These are phyloP conservation scores for Thalassiosira livingstoniorum DNA, from an alignment of 352 stramenopile genomes.

Conservation along the genomic window DNA sequence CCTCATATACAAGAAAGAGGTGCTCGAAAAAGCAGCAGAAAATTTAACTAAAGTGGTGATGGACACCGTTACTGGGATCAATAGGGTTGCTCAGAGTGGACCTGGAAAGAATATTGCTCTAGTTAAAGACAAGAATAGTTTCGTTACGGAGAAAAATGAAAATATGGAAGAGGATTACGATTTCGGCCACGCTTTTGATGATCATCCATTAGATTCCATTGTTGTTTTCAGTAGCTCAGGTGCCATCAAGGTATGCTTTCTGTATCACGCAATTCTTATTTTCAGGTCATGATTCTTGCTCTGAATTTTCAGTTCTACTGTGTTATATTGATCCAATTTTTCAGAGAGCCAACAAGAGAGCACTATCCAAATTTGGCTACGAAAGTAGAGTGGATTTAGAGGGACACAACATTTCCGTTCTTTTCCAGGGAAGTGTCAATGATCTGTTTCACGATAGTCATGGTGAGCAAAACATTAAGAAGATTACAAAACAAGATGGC, in stretches of 20 bases:
- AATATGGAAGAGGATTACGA: background rate
- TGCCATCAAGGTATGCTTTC: conserved; percentile 2
- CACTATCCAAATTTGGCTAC: conserved; percentile 36
- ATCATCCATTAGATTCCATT: conserved; percentile 41
- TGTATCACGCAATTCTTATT: background rate
- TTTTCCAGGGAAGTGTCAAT: conserved; percentile 11
- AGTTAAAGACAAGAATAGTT: conserved; percentile 18
- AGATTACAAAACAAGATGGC: conserved; percentile 29
- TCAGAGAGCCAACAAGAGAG: conserved; percentile 20
- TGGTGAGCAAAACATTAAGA: conserved; percentile 17
- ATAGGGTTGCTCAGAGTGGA: background rate
- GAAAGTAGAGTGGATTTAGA: conserved; percentile 27
- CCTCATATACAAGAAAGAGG: background rate
- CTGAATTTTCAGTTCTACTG: too few species aligned
- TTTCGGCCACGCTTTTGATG: conserved; percentile 14
- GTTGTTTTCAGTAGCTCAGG: conserved; percentile 20
- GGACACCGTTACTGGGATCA: too few species aligned
- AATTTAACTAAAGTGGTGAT: too few species aligned
- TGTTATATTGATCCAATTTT: background rate
- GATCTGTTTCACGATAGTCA: conserved; percentile 10
- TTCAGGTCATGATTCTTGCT: too few species aligned
- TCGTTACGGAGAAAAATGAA: conserved; percentile 7
- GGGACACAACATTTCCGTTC: conserved; percentile 4
- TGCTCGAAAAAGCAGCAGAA: background rate
- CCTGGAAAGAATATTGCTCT: conserved; percentile 21